phyloP scores from a whole-genome alignment of 768 basidiomycete species.

The Trametes gibbosa region DNA sequence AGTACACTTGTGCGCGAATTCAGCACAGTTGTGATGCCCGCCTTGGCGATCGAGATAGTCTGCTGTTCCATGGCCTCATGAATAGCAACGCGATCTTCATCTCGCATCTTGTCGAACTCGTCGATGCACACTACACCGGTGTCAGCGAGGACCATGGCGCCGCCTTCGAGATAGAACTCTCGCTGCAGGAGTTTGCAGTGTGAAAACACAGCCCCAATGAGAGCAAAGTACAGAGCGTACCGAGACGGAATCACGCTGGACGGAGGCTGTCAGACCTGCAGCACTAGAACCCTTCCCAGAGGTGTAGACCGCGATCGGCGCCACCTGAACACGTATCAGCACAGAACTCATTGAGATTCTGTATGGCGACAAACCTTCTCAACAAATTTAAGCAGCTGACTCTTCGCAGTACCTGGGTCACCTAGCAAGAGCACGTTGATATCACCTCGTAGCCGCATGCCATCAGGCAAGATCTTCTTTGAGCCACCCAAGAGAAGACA shows the following conservation, averaged over 20 bases:
- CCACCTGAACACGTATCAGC: constrained; percentile 53
- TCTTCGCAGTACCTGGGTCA: constrained; percentile 98
- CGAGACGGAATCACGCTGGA: constrained; percentile 89
- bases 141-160: constrained; percentile 98
- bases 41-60: constrained; percentile 98
- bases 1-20: constrained; percentile 96
- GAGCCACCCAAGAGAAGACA: constrained; percentile 97
- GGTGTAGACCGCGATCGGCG: constrained; percentile 97
- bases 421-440: constrained; percentile 96
- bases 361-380: constrained; percentile 63
- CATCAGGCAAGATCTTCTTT: constrained; percentile 95
- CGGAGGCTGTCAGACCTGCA: constrained; percentile 96
- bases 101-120: constrained; percentile 99
- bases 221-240: constrained; percentile 49
- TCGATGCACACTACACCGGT: constrained; percentile 99
- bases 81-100: constrained; percentile 97
- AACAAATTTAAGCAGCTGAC: constrained; percentile 96
- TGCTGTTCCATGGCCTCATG: constrained; percentile 99
- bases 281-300: constrained; percentile 98
- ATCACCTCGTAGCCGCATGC: constrained; percentile 94
- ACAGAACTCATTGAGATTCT: background rate
- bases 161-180: constrained; percentile 98
- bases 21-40: constrained; percentile 95
- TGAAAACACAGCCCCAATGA: no score
- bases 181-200: constrained; percentile 47